Evolutionary conservation across 2,329 filamentous ascomycete species (phyloP).

Genomic region (Phialophora tarda): DNA sequence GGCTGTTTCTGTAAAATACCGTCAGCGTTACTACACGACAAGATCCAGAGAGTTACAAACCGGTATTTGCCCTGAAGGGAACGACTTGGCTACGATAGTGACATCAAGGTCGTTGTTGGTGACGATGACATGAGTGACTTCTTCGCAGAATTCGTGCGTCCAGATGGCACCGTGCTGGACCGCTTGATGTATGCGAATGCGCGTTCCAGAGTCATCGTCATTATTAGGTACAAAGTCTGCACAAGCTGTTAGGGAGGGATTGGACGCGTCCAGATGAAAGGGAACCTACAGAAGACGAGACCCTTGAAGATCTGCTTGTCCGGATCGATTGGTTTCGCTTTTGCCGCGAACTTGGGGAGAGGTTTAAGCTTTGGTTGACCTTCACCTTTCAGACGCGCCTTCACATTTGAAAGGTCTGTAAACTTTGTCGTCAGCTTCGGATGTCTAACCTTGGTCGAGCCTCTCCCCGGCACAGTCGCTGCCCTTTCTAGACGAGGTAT

Average conservation of each 20-base stretch:
- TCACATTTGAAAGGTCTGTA: constrained; percentile 28
- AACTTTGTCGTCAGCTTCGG: constrained; percentile 7
- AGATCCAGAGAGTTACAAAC: constrained; percentile 45
- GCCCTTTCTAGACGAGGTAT: constrained; percentile 6
- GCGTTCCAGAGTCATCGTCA: constrained; percentile 70
- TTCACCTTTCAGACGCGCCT: constrained; percentile 51
- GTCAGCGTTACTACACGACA: constrained; percentile 4
- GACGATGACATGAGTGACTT: constrained; percentile 63
- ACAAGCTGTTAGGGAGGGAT: constrained; percentile 11
- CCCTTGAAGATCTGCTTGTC: constrained; percentile 64
- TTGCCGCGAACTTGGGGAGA: constrained; percentile 28
- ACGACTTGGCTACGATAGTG: constrained; percentile 23
- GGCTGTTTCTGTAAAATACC: constrained; percentile 8
- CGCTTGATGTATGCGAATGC: constrained; percentile 74
- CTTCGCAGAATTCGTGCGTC: constrained; percentile 60
- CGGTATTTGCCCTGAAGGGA: constrained; percentile 42
- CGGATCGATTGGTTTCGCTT: constrained; percentile 53
- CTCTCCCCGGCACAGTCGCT: background rate
- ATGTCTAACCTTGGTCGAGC: background rate
- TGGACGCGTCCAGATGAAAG: background rate
- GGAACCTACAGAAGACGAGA: constrained; percentile 62
- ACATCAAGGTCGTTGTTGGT: constrained; percentile 60
- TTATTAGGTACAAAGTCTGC: constrained; percentile 79
- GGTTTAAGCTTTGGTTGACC: constrained; percentile 7
- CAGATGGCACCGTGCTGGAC: constrained; percentile 76